These are phyloP conservation scores for Digitaria exilis DNA, from an alignment of 202 grass and related monocot species.

Conservation along the genomic window DNA sequence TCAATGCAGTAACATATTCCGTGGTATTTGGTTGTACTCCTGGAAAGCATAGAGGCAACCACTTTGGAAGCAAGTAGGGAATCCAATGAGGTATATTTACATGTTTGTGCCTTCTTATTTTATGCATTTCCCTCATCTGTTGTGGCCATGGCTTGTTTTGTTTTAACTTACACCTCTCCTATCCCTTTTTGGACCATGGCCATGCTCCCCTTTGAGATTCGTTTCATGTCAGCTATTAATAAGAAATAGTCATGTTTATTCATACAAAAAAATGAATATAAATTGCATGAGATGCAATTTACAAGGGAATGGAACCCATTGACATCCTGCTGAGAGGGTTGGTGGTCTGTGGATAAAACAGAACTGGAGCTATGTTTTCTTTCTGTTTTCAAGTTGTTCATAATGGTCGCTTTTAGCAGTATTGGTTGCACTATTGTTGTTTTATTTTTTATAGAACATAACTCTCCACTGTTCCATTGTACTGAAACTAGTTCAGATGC, in stretches of 20 bases:
- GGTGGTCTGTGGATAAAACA: conserved; percentile 41
- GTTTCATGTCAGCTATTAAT: not conserved
- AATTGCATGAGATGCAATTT: not conserved
- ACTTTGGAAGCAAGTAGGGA: conserved; percentile 98
- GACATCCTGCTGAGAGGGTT: not conserved
- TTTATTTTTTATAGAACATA: not conserved
- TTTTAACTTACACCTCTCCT: not conserved
- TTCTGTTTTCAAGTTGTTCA: not conserved
- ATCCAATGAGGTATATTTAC: conserved; percentile 80
- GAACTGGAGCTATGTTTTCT: not conserved
- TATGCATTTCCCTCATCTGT: not conserved
- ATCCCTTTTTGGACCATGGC: not conserved
- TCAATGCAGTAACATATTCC: conserved; percentile 91
- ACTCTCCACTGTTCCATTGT: not conserved
- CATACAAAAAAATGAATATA: not conserved
- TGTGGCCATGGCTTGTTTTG: conserved; percentile 2
- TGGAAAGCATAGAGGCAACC: conserved; percentile 74
- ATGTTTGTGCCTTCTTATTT: conserved; percentile 8
- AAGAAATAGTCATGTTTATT: no score
- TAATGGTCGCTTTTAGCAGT: not conserved
- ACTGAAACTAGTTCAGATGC: not conserved
- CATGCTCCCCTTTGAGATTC: not conserved
- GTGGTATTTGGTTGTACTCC: conserved; percentile 78
- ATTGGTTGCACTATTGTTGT: not conserved
- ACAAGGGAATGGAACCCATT: not conserved